A percentile compares a stretch with the other conserved stretches of the same genome.
phyloP scores from a whole-genome alignment of 495 filamentous ascomycete species.

The Annulohypoxylon moriforme region DNA sequence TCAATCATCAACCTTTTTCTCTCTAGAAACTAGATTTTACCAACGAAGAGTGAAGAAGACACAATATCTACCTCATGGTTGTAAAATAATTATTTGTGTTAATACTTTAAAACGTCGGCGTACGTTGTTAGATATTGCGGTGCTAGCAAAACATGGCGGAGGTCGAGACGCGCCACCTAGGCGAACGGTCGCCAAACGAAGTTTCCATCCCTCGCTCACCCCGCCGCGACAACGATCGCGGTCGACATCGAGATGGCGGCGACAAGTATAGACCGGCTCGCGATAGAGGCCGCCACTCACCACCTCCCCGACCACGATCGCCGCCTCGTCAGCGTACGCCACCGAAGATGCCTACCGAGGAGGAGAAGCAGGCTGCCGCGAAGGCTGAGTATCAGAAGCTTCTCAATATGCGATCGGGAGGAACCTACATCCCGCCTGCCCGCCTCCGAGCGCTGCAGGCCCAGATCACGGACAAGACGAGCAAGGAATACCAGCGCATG shows the following conservation, averaged over 20 bases:
- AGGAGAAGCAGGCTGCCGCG: slow-evolving; percentile 81
- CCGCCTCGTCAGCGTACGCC: slow-evolving; percentile 60
- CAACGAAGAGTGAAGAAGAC: background rate
- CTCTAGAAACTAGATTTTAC: background rate
- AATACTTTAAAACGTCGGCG: background rate
- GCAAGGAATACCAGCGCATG: slow-evolving; percentile 98
- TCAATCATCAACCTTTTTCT: background rate
- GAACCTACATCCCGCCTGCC: slow-evolving; percentile 95
- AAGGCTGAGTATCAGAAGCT: slow-evolving; percentile 94
- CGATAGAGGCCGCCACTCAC: slow-evolving; percentile 33
- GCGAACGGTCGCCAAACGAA: slow-evolving; percentile 42
- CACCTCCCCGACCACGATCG: slow-evolving; percentile 40
- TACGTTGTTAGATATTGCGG: background rate
- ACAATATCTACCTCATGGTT: background rate
- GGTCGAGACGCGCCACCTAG: slow-evolving; percentile 45
- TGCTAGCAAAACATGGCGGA: slow-evolving; percentile 45
- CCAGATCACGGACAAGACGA: slow-evolving; percentile 94
- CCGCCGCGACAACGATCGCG: slow-evolving; percentile 46
- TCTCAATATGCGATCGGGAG: slow-evolving; percentile 88
- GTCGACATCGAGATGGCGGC: slow-evolving; percentile 53
- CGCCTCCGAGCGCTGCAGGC: slow-evolving; percentile 91
- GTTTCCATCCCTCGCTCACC: slow-evolving; percentile 44
- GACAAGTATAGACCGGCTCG: slow-evolving; percentile 56
- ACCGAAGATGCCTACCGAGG: slow-evolving; percentile 72
- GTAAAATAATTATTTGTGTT: background rate